Percentiles rank a stretch among this genome's conserved stretches.
Evolutionary conservation across 1,284 basidiomycete species (phyloP).

Genomic region (Sporisorium exsertum): DNA sequence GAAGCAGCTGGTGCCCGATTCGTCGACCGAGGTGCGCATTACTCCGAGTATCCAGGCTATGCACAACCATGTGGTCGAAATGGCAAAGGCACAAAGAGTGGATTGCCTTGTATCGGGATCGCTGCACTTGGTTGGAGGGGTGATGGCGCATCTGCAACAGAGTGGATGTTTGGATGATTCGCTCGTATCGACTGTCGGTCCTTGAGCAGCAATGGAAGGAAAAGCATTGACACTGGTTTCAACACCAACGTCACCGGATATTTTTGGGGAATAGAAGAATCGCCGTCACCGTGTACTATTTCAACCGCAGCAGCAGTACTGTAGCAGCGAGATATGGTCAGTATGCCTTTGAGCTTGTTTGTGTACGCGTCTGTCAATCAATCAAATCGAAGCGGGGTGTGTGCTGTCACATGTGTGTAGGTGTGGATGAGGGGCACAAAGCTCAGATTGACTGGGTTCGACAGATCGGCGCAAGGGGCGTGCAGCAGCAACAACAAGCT

Average conservation of each 20-base stretch:
- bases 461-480: conserved; percentile 1
- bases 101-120: conserved; percentile 90
- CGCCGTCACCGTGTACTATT: not conserved
- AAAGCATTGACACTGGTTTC: not conserved
- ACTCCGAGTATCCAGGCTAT: conserved; percentile 91
- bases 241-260: not conserved
- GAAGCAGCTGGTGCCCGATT: conserved; percentile 36
- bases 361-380: not conserved
- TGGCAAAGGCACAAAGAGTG: conserved; percentile 73
- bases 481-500: not conserved
- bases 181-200: conserved; percentile 46
- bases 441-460: not conserved
- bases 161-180: conserved; percentile 55
- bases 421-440: no score
- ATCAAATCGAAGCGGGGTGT: not conserved
- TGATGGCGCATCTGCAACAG: conserved; percentile 75
- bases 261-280: not conserved
- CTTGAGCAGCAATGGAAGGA: conserved; percentile 7
- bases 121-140: conserved; percentile 91
- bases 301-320: conserved; percentile 1
- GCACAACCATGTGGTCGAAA: conserved; percentile 35
- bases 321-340: not conserved
- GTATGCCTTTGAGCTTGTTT: not conserved
- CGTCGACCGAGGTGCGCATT: conserved; percentile 73
- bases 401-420: not conserved